Conservation (phyloP, 495 filamentous ascomycete genomes). For the Apodospora peruviana region DNA sequence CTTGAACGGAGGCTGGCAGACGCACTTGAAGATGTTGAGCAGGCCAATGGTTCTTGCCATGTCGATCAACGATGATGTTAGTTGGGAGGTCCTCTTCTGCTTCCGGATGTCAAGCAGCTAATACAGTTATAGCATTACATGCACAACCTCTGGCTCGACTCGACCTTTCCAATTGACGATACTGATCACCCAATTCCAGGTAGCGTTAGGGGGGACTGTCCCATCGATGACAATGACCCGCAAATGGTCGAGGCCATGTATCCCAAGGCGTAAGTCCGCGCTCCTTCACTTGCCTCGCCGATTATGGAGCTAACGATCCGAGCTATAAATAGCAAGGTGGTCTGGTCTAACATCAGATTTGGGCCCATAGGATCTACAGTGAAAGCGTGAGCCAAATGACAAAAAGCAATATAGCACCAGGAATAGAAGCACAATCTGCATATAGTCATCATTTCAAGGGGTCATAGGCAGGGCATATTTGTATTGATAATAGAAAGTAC, state of each 20-base stretch:
- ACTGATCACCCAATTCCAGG: background rate
- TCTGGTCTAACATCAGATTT: constrained; percentile 59
- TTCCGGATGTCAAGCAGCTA: constrained; percentile 42
- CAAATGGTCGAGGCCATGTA: background rate
- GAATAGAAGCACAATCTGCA: background rate
- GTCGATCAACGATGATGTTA: constrained; percentile 60
- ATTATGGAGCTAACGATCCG: background rate
- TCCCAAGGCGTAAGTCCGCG: constrained; percentile 24
- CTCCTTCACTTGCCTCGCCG: constrained; percentile 18
- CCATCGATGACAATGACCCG: constrained; percentile 40
- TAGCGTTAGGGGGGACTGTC: constrained; percentile 1
- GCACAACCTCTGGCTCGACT: constrained; percentile 62
- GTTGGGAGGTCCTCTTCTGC: background rate
- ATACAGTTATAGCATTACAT: background rate
- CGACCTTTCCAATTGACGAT: constrained; percentile 55
- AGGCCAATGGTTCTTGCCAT: constrained; percentile 65
- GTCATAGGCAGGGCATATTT: background rate
- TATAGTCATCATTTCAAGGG: background rate
- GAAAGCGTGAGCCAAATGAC: constrained; percentile 1
- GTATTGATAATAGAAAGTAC: constrained; percentile 64
- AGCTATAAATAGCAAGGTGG: constrained; percentile 22
- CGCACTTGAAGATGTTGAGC: constrained; percentile 47
- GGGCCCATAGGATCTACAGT: constrained; percentile 58
- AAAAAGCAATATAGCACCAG: background rate
- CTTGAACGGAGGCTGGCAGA: constrained; percentile 49